Evolutionary conservation across 371 early-diverging fungal species (phyloP).

Genomic region (Parasitella parasitica): DNA sequence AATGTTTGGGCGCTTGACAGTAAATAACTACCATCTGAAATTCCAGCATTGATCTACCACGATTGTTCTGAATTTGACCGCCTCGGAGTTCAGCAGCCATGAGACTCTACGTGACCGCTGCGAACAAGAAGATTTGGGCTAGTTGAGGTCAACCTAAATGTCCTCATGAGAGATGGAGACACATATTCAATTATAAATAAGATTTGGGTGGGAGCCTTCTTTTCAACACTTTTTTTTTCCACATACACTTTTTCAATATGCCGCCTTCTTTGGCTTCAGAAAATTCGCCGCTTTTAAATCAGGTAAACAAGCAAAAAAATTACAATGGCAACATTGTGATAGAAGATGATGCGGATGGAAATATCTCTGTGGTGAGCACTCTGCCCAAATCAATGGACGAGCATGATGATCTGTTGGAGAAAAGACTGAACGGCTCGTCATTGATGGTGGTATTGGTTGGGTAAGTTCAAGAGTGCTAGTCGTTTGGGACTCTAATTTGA

Average conservation of each 20-base stretch:
- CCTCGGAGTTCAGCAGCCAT: neutral
- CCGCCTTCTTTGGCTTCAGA: constrained; percentile 1
- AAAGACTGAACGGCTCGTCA: constrained; percentile 17
- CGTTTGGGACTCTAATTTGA: neutral
- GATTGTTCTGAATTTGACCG: neutral
- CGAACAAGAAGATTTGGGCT: neutral
- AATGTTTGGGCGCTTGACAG: neutral
- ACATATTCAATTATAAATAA: neutral
- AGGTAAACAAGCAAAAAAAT: neutral
- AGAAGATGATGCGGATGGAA: constrained; percentile 10
- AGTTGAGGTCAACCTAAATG: too few species aligned
- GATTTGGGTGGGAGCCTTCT: neutral
- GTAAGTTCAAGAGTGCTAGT: neutral
- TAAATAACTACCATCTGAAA: neutral
- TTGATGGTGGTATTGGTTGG: constrained; percentile 11
- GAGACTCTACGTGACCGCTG: neutral
- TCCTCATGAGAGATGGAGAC: neutral
- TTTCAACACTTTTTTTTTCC: neutral
- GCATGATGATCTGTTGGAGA: constrained; percentile 6
- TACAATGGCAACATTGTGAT: neutral
- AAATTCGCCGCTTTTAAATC: constrained; percentile 1
- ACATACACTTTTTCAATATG: neutral
- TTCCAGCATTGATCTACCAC: too few species aligned
- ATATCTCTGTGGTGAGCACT: constrained; percentile 9
- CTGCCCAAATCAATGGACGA: neutral